Base-by-base conservation (phyloP, 257 asterid genomes). In the Capsicum chinense region DNA sequence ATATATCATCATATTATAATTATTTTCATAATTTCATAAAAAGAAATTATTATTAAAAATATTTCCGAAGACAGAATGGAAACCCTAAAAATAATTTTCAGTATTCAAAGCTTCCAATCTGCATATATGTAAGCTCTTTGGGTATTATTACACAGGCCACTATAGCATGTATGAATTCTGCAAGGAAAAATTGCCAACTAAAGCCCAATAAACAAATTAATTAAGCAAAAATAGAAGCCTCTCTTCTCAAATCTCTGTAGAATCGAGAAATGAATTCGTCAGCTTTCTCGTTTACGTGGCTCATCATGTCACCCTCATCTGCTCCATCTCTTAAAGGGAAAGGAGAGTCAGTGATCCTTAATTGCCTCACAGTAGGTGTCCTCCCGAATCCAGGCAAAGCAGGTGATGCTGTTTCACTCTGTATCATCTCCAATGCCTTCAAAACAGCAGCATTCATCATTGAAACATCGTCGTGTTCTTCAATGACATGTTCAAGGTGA, bases 361-460 rank as follows among this genome's bases (percentile, higher is more conserved):
- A 83, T 79, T 90, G 92, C 79, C 90, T 88, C 42, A 87, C 89
- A 57, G 69, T 73, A 6, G 90, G 91, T 12, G 85, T 87, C 82
- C 69, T 74, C 26, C 91, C 88, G 5, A 84, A 90, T 5, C 90
- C 87, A 0, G 91, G 91, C 57, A 90, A 62, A 33, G 86, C 88
- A 15, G 93, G 93, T 1, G 93, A 90, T 1, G 84, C 86, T 35
- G 85, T 48, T 69, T 90, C 90, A 39, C 93, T 93, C 42, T 80
- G 67, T 82, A 91, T 9, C 86, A 92, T 86, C 85, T 93, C 93
- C 44, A 93, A 16, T 7, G 94, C 89, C 81, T 83, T 87, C 59
- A 81, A 15, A 1, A 86, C 69, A 0, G 88, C 82, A 3, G 78
- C 71, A 3, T 56, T 92, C 3, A 89, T 84, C 16, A 87, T 85